A percentile compares a stretch with the other conserved stretches of the same genome.
These are phyloP conservation scores for Arctostaphylos glauca DNA, from an alignment of 148 eudicot species.

Conservation along the genomic window DNA sequence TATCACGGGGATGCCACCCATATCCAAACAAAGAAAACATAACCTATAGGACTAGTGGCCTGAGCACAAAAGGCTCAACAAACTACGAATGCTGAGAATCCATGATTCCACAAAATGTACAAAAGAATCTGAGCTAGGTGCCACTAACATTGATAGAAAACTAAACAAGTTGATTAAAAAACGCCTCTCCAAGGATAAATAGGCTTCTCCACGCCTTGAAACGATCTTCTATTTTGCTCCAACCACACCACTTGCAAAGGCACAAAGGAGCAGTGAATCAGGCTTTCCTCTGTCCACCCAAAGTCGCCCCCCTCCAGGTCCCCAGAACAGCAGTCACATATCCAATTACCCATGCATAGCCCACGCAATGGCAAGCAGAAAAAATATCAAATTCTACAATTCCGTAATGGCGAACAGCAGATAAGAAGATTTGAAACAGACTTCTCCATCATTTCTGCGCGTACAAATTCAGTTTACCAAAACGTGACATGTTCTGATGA, in stretches of 20 bases:
- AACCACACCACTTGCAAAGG: background rate
- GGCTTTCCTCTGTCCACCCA: background rate
- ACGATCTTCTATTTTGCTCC: background rate
- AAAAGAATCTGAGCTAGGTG: background rate
- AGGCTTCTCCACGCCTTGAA: background rate
- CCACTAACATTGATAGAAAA: background rate
- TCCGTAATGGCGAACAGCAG: background rate
- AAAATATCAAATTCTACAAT: background rate
- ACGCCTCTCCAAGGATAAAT: background rate
- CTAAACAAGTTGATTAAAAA: background rate
- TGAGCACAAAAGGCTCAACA: background rate
- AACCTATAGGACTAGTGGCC: background rate
- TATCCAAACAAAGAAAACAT: background rate
- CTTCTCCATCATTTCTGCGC: no score
- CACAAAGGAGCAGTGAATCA: background rate
- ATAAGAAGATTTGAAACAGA: no score
- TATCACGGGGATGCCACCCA: background rate
- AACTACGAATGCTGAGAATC: background rate
- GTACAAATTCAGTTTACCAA: background rate
- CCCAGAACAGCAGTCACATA: background rate
- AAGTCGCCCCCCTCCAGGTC: background rate
- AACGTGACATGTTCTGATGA: background rate
- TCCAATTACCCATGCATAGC: background rate
- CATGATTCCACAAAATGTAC: background rate
- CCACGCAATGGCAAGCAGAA: background rate